A percentile compares a stretch with the other conserved stretches of the same genome.
These are phyloP conservation scores for Keithomyces neogunnii DNA, from an alignment of 2,329 filamentous ascomycete genomes.

Conservation along the genomic window DNA sequence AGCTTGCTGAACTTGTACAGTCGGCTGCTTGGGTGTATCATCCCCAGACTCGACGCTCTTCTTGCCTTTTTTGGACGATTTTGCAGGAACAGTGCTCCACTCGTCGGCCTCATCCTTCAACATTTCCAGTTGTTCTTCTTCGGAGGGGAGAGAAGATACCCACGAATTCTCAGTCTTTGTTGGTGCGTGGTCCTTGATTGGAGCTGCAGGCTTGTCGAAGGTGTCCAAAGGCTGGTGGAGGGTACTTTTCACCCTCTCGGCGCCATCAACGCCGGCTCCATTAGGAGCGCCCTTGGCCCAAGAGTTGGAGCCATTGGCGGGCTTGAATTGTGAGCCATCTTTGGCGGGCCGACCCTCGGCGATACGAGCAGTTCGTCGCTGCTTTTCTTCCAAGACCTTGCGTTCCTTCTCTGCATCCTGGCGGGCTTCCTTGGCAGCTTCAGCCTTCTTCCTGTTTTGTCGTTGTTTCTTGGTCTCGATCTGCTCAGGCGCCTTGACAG, in stretches of 20 bases:
- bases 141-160: slow-evolving; percentile 45
- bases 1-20: slow-evolving; percentile 23
- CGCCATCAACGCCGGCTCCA: slow-evolving; percentile 22
- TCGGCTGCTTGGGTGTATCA: slow-evolving; percentile 21
- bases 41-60: slow-evolving; percentile 27
- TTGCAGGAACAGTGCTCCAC: slow-evolving; percentile 52
- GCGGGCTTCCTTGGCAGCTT: slow-evolving; percentile 65
- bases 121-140: slow-evolving; percentile 55
- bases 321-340: slow-evolving; percentile 60
- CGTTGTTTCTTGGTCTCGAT: slow-evolving; percentile 90
- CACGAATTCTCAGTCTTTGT: slow-evolving; percentile 31
- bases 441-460: slow-evolving; percentile 83
- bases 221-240: slow-evolving; percentile 49
- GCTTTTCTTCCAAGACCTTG: slow-evolving; percentile 69
- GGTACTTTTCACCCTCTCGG: slow-evolving; percentile 21
- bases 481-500: slow-evolving; percentile 53
- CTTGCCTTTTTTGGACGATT: slow-evolving; percentile 36
- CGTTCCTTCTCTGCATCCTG: slow-evolving; percentile 74
- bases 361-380: slow-evolving; percentile 72
- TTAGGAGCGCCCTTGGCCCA: slow-evolving; percentile 32
- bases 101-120: slow-evolving; percentile 42
- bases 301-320: slow-evolving; percentile 32
- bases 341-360: slow-evolving; percentile 76
- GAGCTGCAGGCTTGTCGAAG: slow-evolving; percentile 31
- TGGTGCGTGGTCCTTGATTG: slow-evolving; percentile 24